phyloP scores from a whole-genome alignment of 306 rosid genomes.

The Cucurbita moschata region DNA sequence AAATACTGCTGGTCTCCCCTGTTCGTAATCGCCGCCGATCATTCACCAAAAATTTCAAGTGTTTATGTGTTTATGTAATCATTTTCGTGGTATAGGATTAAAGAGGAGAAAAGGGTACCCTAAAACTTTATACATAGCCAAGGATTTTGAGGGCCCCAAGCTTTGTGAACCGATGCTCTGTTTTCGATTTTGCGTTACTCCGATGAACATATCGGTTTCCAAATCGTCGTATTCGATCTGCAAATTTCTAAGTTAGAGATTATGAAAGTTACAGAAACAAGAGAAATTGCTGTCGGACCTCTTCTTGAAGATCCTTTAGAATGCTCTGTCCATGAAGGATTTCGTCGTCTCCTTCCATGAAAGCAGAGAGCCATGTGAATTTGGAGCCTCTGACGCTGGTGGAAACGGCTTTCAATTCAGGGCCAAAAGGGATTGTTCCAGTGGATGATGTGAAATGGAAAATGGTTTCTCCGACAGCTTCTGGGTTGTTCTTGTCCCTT shows the following conservation, averaged over 20 bases:
- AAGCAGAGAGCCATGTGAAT: not conserved
- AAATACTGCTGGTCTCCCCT: too few species aligned
- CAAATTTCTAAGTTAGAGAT: not conserved
- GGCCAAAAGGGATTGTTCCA: conserved; percentile 13
- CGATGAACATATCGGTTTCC: conserved; percentile 16
- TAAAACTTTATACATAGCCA: not conserved
- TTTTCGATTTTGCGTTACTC: conserved; percentile 11
- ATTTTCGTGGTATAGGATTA: too few species aligned
- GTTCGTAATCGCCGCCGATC: too few species aligned
- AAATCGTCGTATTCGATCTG: conserved; percentile 6
- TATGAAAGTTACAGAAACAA: too few species aligned
- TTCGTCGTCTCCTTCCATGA: conserved; percentile 1
- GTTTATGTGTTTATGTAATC: too few species aligned
- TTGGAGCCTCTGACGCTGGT: not conserved
- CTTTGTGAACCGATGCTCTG: not conserved
- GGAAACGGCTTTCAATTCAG: not conserved
- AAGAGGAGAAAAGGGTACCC: too few species aligned
- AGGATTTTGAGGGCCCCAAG: not conserved
- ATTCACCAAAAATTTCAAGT: too few species aligned
- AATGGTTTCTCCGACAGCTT: not conserved
- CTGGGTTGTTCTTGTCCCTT: conserved; percentile 30
- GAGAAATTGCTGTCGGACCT: too few species aligned
- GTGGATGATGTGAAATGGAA: conserved; percentile 12
- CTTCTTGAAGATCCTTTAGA: not conserved
- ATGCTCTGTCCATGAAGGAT: not conserved